Conservation (phyloP, 2,329 filamentous ascomycete genomes). For the Hymenoscyphus salicellus region DNA sequence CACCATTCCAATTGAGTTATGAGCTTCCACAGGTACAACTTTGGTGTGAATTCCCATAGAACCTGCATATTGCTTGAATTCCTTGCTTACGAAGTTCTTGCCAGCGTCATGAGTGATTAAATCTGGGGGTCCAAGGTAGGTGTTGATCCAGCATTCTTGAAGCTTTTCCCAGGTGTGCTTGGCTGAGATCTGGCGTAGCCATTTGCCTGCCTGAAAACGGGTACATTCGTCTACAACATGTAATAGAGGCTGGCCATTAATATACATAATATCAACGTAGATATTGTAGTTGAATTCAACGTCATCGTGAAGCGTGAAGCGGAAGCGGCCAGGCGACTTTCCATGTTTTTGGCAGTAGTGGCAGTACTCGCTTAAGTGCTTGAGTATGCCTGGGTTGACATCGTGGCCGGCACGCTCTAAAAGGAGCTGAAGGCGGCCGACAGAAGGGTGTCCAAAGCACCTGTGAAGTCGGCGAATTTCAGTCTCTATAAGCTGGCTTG, state of each 20-base stretch:
- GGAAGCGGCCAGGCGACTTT: neutral
- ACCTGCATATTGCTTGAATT: neutral
- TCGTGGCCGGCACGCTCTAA: too few species aligned
- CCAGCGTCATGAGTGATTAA: neutral
- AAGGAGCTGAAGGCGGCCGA: too few species aligned
- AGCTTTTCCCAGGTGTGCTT: neutral
- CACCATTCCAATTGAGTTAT: slow-evolving; percentile 6
- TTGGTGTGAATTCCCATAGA: neutral
- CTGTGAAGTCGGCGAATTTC: too few species aligned
- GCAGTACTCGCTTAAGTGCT: too few species aligned
- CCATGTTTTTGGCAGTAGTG: too few species aligned
- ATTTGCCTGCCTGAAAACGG: neutral
- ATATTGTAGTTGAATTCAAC: neutral
- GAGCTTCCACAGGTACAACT: neutral
- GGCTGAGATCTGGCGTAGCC: neutral
- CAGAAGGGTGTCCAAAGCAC: too few species aligned
- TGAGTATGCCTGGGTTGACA: too few species aligned
- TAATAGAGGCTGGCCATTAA: neutral
- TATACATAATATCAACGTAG: neutral
- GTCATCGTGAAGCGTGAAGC: neutral
- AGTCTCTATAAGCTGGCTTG: too few species aligned
- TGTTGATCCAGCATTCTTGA: neutral
- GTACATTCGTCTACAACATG: neutral
- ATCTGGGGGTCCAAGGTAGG: neutral
- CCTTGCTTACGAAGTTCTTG: neutral